Conservation (phyloP, 192 early-diverging fungal species). For the Funneliformis geosporum region DNA sequence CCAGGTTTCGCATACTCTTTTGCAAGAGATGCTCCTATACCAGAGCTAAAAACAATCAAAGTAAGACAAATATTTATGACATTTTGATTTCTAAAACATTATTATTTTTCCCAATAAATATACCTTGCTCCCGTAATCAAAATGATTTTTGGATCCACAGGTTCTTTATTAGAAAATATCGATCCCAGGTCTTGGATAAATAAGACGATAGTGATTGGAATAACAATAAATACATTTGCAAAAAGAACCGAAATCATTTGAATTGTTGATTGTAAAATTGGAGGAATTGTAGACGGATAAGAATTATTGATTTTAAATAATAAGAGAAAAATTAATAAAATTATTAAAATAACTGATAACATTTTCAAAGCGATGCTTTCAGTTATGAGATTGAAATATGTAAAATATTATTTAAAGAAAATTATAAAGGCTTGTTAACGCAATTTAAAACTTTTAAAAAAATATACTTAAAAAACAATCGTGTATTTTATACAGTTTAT, state of each 20-base stretch:
- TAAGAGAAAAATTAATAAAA: too few relatives aligned
- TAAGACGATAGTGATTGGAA: neutral
- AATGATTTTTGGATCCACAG: neutral
- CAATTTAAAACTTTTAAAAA: too few relatives aligned
- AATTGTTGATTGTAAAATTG: slow-evolving; percentile 16
- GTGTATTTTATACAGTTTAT: too few relatives aligned
- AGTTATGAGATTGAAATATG: too few relatives aligned
- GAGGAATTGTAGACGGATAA: slow-evolving; percentile 24
- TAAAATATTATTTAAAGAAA: too few relatives aligned
- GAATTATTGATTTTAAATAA: too few relatives aligned
- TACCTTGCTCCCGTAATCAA: slow-evolving; percentile 24
- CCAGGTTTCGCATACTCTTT: slow-evolving; percentile 23
- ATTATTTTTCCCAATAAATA: neutral
- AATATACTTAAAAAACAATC: too few relatives aligned
- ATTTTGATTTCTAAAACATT: neutral
- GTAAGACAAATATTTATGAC: neutral
- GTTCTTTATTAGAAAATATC: neutral
- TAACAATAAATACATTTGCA: neutral
- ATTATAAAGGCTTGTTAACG: too few relatives aligned
- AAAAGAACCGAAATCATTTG: neutral
- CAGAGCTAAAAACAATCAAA: slow-evolving; percentile 9
- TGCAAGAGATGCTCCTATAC: slow-evolving; percentile 28
- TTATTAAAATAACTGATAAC: too few relatives aligned
- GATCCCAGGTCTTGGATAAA: neutral
- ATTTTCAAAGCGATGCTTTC: too few relatives aligned